Evolutionary conservation across 2,329 filamentous ascomycete species (phyloP), one percentile per base, ranked within the genome.

Genomic region (Lachnum nothofagi): DNA sequence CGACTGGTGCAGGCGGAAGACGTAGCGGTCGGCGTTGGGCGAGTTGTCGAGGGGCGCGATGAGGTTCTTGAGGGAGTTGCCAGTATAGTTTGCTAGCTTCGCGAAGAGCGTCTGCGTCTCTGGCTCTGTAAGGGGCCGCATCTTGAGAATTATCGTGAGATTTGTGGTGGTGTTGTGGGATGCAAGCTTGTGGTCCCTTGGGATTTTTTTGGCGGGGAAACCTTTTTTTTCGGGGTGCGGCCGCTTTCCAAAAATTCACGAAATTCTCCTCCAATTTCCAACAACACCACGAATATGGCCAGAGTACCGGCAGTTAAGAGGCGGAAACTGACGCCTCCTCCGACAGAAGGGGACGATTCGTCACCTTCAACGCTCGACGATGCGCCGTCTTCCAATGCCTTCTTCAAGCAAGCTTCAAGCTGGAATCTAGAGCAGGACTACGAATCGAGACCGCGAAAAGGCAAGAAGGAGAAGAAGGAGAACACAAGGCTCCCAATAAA

Each of bases 341-440:
- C 68, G 24, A 69, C 71, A 1, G 72, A 76, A 37, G 74, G 74
- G 38, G 73, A 76, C 39, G 63, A 57, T 55, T 65, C 55, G 31
- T 63, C 58, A 49, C 60, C 44, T 57, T 65, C 46, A 57, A 65
- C 62, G 31, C 51, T 64, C 16, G 57, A 64, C 27, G 42, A 55
- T 46, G 57, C 31, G 10, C 54, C 59, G 2, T 49, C 57, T 25
- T 35, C 56, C 5, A 64, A 60, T 46, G 52, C 53, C 4, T 90
- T 91, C 67, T 79, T 88, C 70, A 80, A 80, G 61, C 84, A 80
- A 62, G 88, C 86, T 5, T 77, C 87, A 51, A 84, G 82, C 68
- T 97, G 91, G 90, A 83, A 95, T 63, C 77, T 95, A 42, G 93
- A 95, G 72, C 86, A 95, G 65, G 85, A 88, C 67, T 97, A 96